Base-by-base conservation (phyloP, 2,329 filamentous ascomycete genomes). In the Bipolaris bicolor region DNA sequence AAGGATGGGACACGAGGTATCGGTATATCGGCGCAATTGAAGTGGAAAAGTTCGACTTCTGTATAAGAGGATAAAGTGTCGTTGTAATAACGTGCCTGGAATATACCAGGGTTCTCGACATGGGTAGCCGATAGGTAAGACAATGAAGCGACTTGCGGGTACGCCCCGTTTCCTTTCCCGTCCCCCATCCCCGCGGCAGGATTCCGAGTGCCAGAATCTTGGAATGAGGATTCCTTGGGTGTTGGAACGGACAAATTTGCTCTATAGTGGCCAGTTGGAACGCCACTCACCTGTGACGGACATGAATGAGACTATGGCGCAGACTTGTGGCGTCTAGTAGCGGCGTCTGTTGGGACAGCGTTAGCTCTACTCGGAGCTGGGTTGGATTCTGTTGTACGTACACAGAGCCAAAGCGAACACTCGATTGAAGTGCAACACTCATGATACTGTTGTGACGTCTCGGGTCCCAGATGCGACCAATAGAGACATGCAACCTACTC, bases 51-150 rank as follows among this genome's bases (percentile, higher is more conserved):
- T 13, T 24, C 11, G 10, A n/a, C 7, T n/a, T 20, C 6, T 10
- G 4, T 24, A 29, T 7, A 18, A 24, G 7, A 34, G 33, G 16
- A 22, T 44, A 13, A 31, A n/a, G 31, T 53, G 54, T 54, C 36
- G 54, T 57, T 44, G n/a, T 22, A 53, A 59, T 59, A 55, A 40
- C 52, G 40, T 54, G 44, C 44, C 48, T 54, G 50, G 43, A 44
- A 18, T 39, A 18, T 39, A 58, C 58, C 43, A 52, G 61, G 61
- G 40, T 61, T 33, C 26, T 52, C 18, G 44, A 59, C 61, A 63
- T 57, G 58, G 55, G 50, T 63, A 52, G 48, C 52, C 55, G 55
- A 58, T 52, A 24, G 33, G 40, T 51, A 50, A 46, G 29, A 61
- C 39, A 60, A 16, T 22, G 40, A 49, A 46, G 50, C 55, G 43